Base-by-base conservation (phyloP, 2,329 filamentous ascomycete genomes). In the Trichoderma sp. region DNA sequence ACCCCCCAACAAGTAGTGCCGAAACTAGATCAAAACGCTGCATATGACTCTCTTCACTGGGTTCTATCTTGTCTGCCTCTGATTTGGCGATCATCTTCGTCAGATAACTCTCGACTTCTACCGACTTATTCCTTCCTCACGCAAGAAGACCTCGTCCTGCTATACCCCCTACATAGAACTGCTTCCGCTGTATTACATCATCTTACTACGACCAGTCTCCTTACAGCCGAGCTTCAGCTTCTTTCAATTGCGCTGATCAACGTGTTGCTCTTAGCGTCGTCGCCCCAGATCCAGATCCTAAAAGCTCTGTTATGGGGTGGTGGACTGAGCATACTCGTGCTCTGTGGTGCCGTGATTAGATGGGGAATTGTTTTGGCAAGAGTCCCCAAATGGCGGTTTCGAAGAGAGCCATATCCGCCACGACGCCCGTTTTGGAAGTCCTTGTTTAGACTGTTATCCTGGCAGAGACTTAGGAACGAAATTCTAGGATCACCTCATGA, bases 361-460 rank as follows among this genome's bases (percentile, higher is more conserved):
- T 97, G 94, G 93, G 95, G 94, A 63, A 93, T 98, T 71, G 90
- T 93, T 31, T 86, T 99, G 76, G 95, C 96, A 68, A 90, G 96
- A 75, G 94, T 98, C 21, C 97, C 97, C 3, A 95, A 92, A 79
- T 98, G 96, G 95, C 93, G 95, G 60, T 95, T 98, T 80, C 90
- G 91, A 79, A 90, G 92, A 74, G 53, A 72, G 85, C 88, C 21
- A 82, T 85, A 1, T 82, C 81, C 35, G 80, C 74, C 83, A 84
- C 78, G 82, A 84, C 75, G 76, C 81, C 45, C 79, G 77, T 82
- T 79, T 71, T 86, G 78, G 80, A 87, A 79, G 83, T 84, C 77
- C 71, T 84, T 79, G 82, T 85, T 75, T 80, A 87, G 78, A 78
- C 84, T 77, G 78, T 75, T 88, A 75, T 83, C 88, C 0, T 88